These are phyloP conservation scores for Hortaea sp. DNA, from an alignment of 2,329 filamentous ascomycete species.

Conservation along the genomic window DNA sequence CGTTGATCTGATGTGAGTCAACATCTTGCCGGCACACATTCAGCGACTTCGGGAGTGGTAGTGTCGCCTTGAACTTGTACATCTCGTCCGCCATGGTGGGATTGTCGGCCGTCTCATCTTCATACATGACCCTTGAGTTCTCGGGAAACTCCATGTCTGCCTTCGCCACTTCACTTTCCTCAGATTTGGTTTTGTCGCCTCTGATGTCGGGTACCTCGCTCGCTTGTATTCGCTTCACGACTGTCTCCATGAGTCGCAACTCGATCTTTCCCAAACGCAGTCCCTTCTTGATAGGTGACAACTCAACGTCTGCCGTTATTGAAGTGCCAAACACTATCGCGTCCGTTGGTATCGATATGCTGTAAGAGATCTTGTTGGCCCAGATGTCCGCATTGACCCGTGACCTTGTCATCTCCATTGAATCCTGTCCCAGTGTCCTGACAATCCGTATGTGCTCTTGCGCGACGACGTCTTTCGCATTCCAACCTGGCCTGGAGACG, in stretches of 20 bases:
- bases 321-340: conserved; percentile 88
- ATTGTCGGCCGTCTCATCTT: conserved; percentile 30
- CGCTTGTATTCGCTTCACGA: conserved; percentile 35
- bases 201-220: conserved; percentile 23
- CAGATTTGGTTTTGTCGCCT: conserved; percentile 23
- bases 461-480: conserved; percentile 75
- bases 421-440: conserved; percentile 46
- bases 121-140: conserved; percentile 22
- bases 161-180: conserved; percentile 29
- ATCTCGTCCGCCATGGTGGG: conserved; percentile 42
- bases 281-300: conserved; percentile 82
- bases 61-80: conserved; percentile 47
- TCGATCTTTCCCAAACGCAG: conserved; percentile 75
- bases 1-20: conserved; percentile 78
- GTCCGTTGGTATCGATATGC: conserved; percentile 84
- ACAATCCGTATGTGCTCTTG: conserved; percentile 52
- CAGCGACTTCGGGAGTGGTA: conserved; percentile 70
- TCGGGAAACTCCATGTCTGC: conserved; percentile 29
- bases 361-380: conserved; percentile 96
- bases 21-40: conserved; percentile 81
- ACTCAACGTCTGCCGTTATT: conserved; percentile 72
- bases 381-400: conserved; percentile 78
- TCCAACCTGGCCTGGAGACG: conserved; percentile 67
- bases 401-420: conserved; percentile 52
- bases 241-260: conserved; percentile 70